phyloP scores from a whole-genome alignment of 345 rosid genomes.

The Heritiera fomes region DNA sequence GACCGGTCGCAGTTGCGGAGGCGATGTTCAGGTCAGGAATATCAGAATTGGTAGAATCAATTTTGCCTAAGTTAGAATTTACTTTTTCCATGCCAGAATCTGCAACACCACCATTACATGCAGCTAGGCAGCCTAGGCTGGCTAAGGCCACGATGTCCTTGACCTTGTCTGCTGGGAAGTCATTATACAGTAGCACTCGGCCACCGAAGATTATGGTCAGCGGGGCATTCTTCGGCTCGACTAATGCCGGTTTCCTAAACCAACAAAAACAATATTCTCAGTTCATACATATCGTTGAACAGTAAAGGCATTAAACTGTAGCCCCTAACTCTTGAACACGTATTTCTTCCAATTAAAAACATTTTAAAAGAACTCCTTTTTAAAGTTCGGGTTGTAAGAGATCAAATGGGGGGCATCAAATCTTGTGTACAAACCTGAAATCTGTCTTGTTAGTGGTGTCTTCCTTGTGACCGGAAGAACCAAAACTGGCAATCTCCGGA shows the following conservation, averaged over 20 bases:
- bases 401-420: background rate
- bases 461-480: slow-evolving; percentile 9
- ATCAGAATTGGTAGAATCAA: slow-evolving; percentile 16
- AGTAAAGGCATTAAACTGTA: too few relatives aligned
- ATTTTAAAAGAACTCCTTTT: too few relatives aligned
- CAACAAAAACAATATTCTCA: background rate
- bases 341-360: background rate
- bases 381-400: background rate
- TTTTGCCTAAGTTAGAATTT: background rate
- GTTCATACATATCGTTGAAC: background rate
- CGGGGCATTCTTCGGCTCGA: slow-evolving; percentile 36
- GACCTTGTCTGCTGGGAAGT: slow-evolving; percentile 58
- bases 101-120: background rate
- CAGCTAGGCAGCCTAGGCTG: slow-evolving; percentile 20
- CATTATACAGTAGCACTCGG: slow-evolving; percentile 43
- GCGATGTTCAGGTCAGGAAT: slow-evolving; percentile 42
- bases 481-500: slow-evolving; percentile 20
- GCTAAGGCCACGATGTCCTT: slow-evolving; percentile 53
- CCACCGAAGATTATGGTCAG: slow-evolving; percentile 71
- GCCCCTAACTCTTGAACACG: background rate
- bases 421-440: slow-evolving; percentile 26
- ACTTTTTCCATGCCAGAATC: slow-evolving; percentile 15
- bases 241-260: slow-evolving; percentile 27
- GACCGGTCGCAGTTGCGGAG: slow-evolving; percentile 24
- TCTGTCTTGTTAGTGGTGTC: slow-evolving; percentile 9